Percentiles rank a stretch among this genome's conserved stretches.
Conservation (phyloP, 2,329 filamentous ascomycete species). For the Ophiostoma triangulosporum region DNA sequence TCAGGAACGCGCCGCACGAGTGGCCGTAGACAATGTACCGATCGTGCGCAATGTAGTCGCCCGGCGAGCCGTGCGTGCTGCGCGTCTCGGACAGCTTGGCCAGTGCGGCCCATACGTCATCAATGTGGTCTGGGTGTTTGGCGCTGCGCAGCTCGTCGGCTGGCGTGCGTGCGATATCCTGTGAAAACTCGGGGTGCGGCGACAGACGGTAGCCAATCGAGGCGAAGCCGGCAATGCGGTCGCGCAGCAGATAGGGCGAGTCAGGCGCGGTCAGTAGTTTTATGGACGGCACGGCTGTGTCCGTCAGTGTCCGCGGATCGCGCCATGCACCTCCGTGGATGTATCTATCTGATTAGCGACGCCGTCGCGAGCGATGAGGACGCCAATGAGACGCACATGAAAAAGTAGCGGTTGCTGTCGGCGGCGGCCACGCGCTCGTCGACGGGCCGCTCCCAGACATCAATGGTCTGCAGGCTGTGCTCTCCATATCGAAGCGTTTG, state of each 20-base stretch:
- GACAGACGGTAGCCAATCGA: slow-evolving; percentile 53
- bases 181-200: slow-evolving; percentile 32
- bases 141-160: slow-evolving; percentile 27
- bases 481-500: slow-evolving; percentile 24
- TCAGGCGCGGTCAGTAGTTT: slow-evolving; percentile 5
- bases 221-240: slow-evolving; percentile 44
- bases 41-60: slow-evolving; percentile 14
- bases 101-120: slow-evolving; percentile 41
- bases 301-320: slow-evolving; percentile 37
- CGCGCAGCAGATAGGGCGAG: slow-evolving; percentile 28
- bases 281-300: slow-evolving; percentile 29
- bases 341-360: slow-evolving; percentile 21
- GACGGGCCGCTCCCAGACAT: slow-evolving; percentile 27
- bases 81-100: slow-evolving; percentile 30
- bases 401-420: slow-evolving; percentile 18
- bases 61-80: slow-evolving; percentile 15
- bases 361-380: neutral
- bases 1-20: slow-evolving; percentile 49
- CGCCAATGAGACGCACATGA: slow-evolving; percentile 21
- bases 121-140: slow-evolving; percentile 46
- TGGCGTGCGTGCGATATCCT: slow-evolving; percentile 27
- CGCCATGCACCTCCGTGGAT: slow-evolving; percentile 53
- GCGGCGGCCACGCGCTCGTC: slow-evolving; percentile 10
- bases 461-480: slow-evolving; percentile 30
- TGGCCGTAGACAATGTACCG: slow-evolving; percentile 47